Percentiles rank a stretch among this genome's conserved stretches.
phyloP scores from a whole-genome alignment of 148 eudicot species.

The Heliamphora exappendiculata region DNA sequence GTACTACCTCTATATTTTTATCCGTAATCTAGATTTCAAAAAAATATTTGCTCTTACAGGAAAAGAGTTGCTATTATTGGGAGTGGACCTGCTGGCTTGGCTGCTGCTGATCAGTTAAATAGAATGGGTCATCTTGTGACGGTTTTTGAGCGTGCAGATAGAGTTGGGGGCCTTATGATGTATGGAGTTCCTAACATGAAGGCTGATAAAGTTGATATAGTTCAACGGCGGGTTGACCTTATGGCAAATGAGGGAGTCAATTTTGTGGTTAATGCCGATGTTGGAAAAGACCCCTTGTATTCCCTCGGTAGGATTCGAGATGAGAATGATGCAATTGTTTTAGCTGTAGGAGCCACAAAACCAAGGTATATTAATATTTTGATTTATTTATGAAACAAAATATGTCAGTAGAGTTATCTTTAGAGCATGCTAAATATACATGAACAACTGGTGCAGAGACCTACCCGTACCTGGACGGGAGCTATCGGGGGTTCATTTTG shows the following conservation, averaged over 20 bases:
- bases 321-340: conserved; percentile 74
- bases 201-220: conserved; percentile 79
- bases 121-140: conserved; percentile 87
- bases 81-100: conserved; percentile 97
- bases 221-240: conserved; percentile 86
- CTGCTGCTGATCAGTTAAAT: conserved; percentile 96
- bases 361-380: conserved; percentile 48
- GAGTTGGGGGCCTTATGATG: conserved; percentile 99
- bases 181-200: conserved; percentile 99
- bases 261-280: conserved; percentile 83
- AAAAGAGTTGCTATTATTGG: conserved; percentile 81
- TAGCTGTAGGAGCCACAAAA: conserved; percentile 93
- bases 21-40: background rate
- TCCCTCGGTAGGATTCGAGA: conserved; percentile 63
- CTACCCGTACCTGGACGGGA: conserved; percentile 95
- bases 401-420: background rate
- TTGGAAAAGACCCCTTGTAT: conserved; percentile 72
- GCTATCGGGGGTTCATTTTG: conserved; percentile 84
- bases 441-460: conserved; percentile 45
- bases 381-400: background rate
- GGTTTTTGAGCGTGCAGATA: conserved; percentile 89
- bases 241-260: conserved; percentile 85
- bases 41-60: conserved; percentile 30
- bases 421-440: background rate
- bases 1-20: background rate